Conservation (phyloP, 78 protist species). For the Bigelowiella natans region DNA sequence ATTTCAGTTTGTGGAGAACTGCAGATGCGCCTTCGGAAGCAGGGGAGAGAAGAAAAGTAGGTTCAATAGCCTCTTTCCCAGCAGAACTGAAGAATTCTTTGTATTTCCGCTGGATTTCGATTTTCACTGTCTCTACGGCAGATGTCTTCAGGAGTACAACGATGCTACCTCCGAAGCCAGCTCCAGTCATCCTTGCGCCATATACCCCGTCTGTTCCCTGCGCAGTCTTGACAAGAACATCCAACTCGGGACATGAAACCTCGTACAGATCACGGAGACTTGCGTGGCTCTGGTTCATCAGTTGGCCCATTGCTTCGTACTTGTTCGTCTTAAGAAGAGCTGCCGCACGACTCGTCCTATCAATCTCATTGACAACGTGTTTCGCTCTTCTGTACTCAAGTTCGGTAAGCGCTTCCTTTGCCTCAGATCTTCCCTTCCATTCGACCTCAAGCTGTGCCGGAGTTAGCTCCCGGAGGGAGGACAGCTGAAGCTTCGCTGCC, state of each 20-base stretch:
- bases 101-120: no score
- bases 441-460: background rate
- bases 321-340: background rate
- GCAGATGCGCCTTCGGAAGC: no score
- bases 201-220: background rate
- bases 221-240: slow-evolving; percentile 12
- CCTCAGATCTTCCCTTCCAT: no score
- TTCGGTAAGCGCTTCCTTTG: background rate
- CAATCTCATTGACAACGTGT: background rate
- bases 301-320: background rate
- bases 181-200: slow-evolving; percentile 12
- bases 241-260: slow-evolving; percentile 8
- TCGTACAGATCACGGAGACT: background rate
- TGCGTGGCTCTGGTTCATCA: background rate
- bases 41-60: no score
- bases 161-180: slow-evolving; percentile 11
- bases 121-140: no score
- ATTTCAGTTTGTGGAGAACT: no score
- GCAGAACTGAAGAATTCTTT: no score
- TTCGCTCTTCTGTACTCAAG: background rate
- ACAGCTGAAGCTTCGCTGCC: background rate
- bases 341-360: background rate
- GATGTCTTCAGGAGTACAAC: background rate
- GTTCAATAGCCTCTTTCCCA: no score
- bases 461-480: background rate